These are phyloP conservation scores for Fragaria iinumae DNA, from an alignment of 306 rosid species.

Conservation along the genomic window DNA sequence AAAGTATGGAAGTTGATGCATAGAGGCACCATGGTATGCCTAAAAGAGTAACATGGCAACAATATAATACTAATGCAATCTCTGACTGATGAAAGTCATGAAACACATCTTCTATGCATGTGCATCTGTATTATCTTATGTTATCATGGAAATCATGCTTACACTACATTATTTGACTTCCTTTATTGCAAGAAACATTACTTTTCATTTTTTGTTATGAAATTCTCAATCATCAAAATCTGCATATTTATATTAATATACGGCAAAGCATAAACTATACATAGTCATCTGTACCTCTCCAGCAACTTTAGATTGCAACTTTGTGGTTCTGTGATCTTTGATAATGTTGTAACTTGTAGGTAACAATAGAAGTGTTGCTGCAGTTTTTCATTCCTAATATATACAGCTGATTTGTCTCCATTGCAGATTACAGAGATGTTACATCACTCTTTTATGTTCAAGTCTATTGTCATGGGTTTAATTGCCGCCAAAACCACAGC, in stretches of 20 bases:
- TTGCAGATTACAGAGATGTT: conserved; percentile 6
- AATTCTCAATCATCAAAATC: background rate
- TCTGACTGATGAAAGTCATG: background rate
- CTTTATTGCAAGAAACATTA: background rate
- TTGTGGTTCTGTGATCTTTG: conserved; percentile 3
- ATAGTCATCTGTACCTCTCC: conserved; percentile 7
- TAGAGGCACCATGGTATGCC: background rate
- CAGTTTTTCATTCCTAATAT: background rate
- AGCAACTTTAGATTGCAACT: background rate
- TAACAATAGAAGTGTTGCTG: background rate
- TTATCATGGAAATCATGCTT: background rate
- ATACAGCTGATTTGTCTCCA: conserved; percentile 15
- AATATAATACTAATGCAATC: background rate
- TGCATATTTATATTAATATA: background rate
- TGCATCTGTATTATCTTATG: background rate
- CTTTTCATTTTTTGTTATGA: background rate
- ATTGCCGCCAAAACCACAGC: conserved; percentile 81
- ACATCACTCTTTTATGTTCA: conserved; percentile 44
- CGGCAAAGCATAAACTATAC: background rate
- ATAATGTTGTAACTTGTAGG: background rate
- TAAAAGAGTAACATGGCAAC: background rate
- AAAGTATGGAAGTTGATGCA: background rate
- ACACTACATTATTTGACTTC: background rate
- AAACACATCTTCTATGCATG: conserved; percentile 12
- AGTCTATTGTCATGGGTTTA: conserved; percentile 52